Conservation (phyloP, 495 filamentous ascomycete genomes). For the Sporormia fimetaria region DNA sequence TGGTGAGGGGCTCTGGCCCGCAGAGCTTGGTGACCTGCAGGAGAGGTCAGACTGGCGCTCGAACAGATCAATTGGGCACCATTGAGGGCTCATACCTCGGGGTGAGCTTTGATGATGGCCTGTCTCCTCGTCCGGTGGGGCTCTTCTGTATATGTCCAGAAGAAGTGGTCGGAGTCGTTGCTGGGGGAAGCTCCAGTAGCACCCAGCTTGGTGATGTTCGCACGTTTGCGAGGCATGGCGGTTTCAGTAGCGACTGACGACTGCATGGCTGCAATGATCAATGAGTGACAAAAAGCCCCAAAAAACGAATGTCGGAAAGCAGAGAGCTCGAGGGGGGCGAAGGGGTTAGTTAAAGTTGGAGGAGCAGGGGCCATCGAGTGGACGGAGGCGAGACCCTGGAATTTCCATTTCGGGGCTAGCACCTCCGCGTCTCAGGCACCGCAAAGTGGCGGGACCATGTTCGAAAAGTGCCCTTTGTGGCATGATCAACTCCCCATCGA, state of each 20-base stretch:
- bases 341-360: too few relatives aligned
- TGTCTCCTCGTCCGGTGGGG: slow-evolving; percentile 81
- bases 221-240: slow-evolving; percentile 10
- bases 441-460: too few relatives aligned
- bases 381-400: too few relatives aligned
- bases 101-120: slow-evolving; percentile 97
- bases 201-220: slow-evolving; percentile 2
- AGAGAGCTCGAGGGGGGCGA: too few relatives aligned
- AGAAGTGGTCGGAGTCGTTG: slow-evolving; percentile 44
- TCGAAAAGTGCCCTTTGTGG: too few relatives aligned
- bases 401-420: too few relatives aligned
- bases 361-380: too few relatives aligned
- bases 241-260: slow-evolving; percentile 26
- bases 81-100: slow-evolving; percentile 72
- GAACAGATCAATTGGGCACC: background rate
- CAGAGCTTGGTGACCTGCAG: slow-evolving; percentile 89
- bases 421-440: too few relatives aligned
- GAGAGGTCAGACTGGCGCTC: background rate
- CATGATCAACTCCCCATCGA: slow-evolving; percentile 2
- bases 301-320: too few relatives aligned
- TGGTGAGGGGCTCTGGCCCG: slow-evolving; percentile 89
- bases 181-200: background rate
- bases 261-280: too few relatives aligned
- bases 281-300: too few relatives aligned
- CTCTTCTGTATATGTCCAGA: slow-evolving; percentile 98